phyloP scores from a whole-genome alignment of 1,284 basidiomycete species.

The Ustilago bromivora region DNA sequence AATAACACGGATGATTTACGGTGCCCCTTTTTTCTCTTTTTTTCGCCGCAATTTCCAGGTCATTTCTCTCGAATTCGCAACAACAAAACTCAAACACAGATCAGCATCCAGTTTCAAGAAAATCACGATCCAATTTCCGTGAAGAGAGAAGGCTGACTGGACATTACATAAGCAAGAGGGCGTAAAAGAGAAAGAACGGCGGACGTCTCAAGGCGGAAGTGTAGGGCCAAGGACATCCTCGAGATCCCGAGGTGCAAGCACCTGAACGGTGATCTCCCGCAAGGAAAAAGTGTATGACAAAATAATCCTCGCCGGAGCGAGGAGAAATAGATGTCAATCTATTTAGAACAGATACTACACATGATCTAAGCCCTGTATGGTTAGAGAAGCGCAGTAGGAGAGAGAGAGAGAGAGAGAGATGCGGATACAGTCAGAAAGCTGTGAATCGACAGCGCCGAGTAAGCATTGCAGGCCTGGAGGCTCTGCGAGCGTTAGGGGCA shows the following conservation, averaged over 20 bases:
- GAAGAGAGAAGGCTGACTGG: slow-evolving; percentile 2
- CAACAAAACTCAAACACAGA: neutral
- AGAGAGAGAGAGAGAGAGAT: neutral
- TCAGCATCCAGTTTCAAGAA: neutral
- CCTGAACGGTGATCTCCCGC: slow-evolving; percentile 45
- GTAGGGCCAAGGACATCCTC: slow-evolving; percentile 60
- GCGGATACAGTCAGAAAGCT: slow-evolving; percentile 24
- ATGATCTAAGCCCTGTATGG: slow-evolving; percentile 61
- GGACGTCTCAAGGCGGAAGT: slow-evolving; percentile 58
- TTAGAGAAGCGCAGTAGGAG: neutral
- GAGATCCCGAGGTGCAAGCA: slow-evolving; percentile 53
- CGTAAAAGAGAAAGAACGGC: slow-evolving; percentile 35
- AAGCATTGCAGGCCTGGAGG: neutral
- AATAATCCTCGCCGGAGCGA: slow-evolving; percentile 51
- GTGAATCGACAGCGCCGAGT: neutral
- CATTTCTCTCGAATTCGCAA: neutral
- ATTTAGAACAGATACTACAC: slow-evolving; percentile 66
- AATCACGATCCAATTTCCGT: neutral
- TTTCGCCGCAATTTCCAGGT: neutral
- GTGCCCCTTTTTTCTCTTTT: neutral
- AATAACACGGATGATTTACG: slow-evolving; percentile 3
- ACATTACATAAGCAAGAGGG: slow-evolving; percentile 35
- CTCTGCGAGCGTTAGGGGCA: slow-evolving; percentile 6
- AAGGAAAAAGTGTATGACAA: slow-evolving; percentile 57
- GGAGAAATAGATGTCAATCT: slow-evolving; percentile 61